Evolutionary conservation across 2,329 filamentous ascomycete genomes (phyloP), one percentile per base, ranked within the genome.

Genomic region (Aspergillus sclerotialis): DNA sequence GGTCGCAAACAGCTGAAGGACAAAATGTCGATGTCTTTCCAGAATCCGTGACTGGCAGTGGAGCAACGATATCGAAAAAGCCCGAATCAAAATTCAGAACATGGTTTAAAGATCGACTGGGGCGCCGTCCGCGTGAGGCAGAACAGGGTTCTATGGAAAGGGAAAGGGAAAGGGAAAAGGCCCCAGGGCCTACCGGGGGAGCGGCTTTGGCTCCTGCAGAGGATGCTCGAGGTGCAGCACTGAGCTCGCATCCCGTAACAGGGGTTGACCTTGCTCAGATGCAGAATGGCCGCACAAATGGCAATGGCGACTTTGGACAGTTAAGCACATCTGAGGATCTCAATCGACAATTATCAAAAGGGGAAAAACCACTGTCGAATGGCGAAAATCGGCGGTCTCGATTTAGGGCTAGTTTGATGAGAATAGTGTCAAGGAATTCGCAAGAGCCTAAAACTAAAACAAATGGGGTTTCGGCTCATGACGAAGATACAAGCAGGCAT

Each of bases 61-160:
- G 29, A 39, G 38, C 23, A 15, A n/a, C 21, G 21, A 16, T 13
- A 5, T 31, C 51, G 12, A 50, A 50, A 4, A 48, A 47, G 27
- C 37, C 37, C 6, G 56, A 59, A 24, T 58, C 58, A 3, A 60
- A 53, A 33, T 33, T 63, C 15, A 61, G 50, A 28, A 49, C 44
- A 10, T 63, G 58, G 58, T 55, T 63, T 43, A 54, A 48, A 16
- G 50, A 50, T 26, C 45, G 48, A 35, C 33, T 58, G 6, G 40
- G 50, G 9, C 53, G 49, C 38, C 57, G 50, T 3, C 40, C 48
- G 14, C 28, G 33, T 37, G 33, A 32, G 39, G 27, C 23, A 15
- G 11, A 7, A 14, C 16, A 31, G 11, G 32, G 28, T 5, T 14
- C 3, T 13, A n/a, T 23, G 17, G 10, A 16, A 16, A 23, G 9